Evolutionary conservation across 805 yeast genomes (phyloP), one percentile per base, ranked within the genome.

Genomic region (Tetrapisispora phaffii): DNA sequence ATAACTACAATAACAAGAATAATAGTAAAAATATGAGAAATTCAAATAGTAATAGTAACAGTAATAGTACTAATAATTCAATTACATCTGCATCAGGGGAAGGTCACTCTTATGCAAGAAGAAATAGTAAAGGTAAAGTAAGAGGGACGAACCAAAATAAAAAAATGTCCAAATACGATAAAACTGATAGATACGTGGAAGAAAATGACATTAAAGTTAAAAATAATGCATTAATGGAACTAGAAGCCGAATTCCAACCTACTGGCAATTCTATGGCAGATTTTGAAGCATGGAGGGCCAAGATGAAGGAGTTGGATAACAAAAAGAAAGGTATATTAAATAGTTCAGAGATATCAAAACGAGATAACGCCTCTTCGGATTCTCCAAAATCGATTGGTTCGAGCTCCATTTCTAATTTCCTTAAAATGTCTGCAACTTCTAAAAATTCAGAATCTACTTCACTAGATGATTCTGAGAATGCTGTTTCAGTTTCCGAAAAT

Each of bases 221-320:
- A 6, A 65, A 60, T 21, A 65, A 63, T 10, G 71, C 67, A 26
- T 51, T 56, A 24, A 46, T 60, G 41, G 63, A 60, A 17, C 48
- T 63, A 26, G 68, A 64, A 47, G 59, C 55, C 29, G 60, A 58
- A 35, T 57, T 63, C 23, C 57, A 55, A 34, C 55, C 63, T 9
- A 56, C 62, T 2, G 68, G 68, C n/a, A 61, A 64, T 46, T 52
- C 65, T 23, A 60, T 63, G 54, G 60, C 59, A 10, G 73, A 68
- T 49, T 70, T 70, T 49, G 74, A 69, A 49, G 52, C 59, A 26
- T 68, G 68, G 67, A 69, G 62, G 48, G 62, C 66, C 2, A 62
- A 60, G 52, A 62, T 67, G 60, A 66, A 59, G 44, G 65, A 57
- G 41, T 55, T 62, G 45, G 70, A 66, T 39, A 63, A 63, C 44